Base-by-base conservation (phyloP, 257 asterid species). In the Leonotis leonurus region DNA sequence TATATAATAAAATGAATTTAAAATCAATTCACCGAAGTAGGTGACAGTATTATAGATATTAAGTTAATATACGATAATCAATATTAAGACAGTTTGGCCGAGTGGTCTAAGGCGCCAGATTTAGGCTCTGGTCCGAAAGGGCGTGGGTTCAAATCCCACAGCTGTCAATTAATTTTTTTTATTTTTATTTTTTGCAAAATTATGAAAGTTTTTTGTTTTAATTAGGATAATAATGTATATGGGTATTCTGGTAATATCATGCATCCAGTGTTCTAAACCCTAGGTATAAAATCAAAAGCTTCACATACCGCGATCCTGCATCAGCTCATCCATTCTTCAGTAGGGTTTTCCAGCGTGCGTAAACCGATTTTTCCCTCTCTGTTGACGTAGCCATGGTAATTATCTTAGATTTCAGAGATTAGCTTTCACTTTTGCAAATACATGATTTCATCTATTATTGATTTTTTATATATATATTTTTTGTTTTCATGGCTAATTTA, bases 91-190 rank as follows among this genome's bases (percentile, higher is more conserved):
- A 81, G 95, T 82, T 91, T 91, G 95, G 96, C 95, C 96, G 98
- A 91, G 96, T 91, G 96, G 95, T 88, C 95, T 88, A 91, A 88
- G 98, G 94, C 94, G 98, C 96, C 92, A 85, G 98, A 91, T 91
- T 91, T 91, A 82, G 94, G 98, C 95, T 91, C 92, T 86, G 95
- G 96, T 84, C 94, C 92, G 92, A 75, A 86, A 91, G 95, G 96
- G 96, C 92, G 95, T 88, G 92, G 96, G 90, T 91, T 91, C 92
- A 86, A 91, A 91, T 88, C 95, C 94, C 95, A 88, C 90, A 84
- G 98, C 92, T 84, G 94, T 88, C 54, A 40, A 32, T 33, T 27
- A 2, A 27, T 27, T 33, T 5, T 32, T 32, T 3, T 33, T 32
- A 6, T 33, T 33, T 27, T 27, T 2, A 33, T 8, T 33, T 33